phyloP scores from a whole-genome alignment of 805 yeast genomes.

The Yarrowia alimentaria region DNA sequence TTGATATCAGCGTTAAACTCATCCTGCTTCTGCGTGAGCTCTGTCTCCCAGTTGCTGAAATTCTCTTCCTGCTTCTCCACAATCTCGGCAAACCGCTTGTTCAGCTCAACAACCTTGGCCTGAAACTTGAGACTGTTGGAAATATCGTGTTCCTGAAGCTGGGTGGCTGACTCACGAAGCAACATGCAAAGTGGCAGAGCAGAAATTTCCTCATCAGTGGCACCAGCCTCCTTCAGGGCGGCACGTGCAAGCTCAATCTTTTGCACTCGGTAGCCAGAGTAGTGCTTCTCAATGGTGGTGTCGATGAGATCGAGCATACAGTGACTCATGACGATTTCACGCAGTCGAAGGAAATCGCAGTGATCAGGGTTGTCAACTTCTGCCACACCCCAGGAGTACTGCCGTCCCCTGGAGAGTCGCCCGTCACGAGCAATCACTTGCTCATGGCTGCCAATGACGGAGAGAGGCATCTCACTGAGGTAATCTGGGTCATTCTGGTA shows the following conservation, averaged over 20 bases:
- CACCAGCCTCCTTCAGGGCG: conserved; percentile 74
- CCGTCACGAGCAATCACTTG: conserved; percentile 64
- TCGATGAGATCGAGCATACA: conserved; percentile 79
- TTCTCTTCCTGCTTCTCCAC: conserved; percentile 86
- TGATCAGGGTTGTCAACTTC: conserved; percentile 42
- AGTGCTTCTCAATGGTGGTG: conserved; percentile 69
- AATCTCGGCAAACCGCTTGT: conserved; percentile 83
- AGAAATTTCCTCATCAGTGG: conserved; percentile 64
- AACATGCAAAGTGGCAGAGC: conserved; percentile 19
- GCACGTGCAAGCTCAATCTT: conserved; percentile 83
- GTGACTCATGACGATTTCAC: conserved; percentile 67
- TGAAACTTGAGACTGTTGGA: conserved; percentile 66
- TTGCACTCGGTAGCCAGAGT: conserved; percentile 78
- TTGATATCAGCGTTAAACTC: conserved; percentile 31
- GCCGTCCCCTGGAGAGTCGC: conserved; percentile 64
- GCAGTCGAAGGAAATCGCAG: conserved; percentile 44
- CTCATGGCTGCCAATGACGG: conserved; percentile 48
- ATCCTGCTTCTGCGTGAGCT: conserved; percentile 45
- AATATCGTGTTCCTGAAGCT: conserved; percentile 41
- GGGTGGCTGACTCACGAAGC: conserved; percentile 30
- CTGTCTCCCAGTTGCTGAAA: conserved; percentile 88
- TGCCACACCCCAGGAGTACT: conserved; percentile 61
- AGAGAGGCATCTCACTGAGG: conserved; percentile 73
- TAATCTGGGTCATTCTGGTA: conserved; percentile 68
- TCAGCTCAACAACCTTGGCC: conserved; percentile 79